Base-by-base conservation (phyloP, 441 rosid genomes). In the Capsella rubella region DNA sequence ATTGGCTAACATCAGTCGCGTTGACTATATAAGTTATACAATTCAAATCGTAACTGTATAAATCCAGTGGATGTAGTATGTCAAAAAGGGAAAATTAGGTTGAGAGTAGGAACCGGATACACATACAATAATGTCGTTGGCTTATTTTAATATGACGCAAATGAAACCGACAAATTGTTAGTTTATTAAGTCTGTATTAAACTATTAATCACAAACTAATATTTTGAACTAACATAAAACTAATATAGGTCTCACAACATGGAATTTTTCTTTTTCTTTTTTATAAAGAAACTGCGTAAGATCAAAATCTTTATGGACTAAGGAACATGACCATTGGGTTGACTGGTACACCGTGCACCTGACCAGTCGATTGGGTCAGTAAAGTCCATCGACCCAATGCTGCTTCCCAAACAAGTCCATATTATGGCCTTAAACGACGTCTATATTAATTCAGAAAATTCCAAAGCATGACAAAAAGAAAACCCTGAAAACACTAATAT, bases 21-120 rank as follows among this genome's bases (percentile, higher is more conserved):
- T 59, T 42, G 21, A 51, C 55, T 39, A 39, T 32, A 34, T 52
- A 60, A 58, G n/a, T 52, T 67, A 74, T 68, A 50, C 45, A 58
- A 10, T 40, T 67, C 31, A 60, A 52, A 60, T 28, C 66, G 35
- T 25, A 42, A 67, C 54, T 40, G 67, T 58, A 49, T 32, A 27
- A 45, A 62, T 72, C 9, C 50, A 46, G 51, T 64, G 71, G 58
- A 73, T 64, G 32, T 75, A 67, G 25, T 52, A 57, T 53, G 51
- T 69, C 64, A 45, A 16, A 69, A 62, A 25, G 57, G 4, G 16
- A 8, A 52, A 60, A 68, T 45, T 75, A 75, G 79, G 74, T 69
- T 54, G 59, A 62, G 45, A 75, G 64, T 75, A 75, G 79, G 79
- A 68, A 69, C 79, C 65, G 74, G 32, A 46, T 42, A 66, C 59